Base-by-base conservation (phyloP, 2,329 filamentous ascomycete species). In the Thielaviopsis ethacetica region DNA sequence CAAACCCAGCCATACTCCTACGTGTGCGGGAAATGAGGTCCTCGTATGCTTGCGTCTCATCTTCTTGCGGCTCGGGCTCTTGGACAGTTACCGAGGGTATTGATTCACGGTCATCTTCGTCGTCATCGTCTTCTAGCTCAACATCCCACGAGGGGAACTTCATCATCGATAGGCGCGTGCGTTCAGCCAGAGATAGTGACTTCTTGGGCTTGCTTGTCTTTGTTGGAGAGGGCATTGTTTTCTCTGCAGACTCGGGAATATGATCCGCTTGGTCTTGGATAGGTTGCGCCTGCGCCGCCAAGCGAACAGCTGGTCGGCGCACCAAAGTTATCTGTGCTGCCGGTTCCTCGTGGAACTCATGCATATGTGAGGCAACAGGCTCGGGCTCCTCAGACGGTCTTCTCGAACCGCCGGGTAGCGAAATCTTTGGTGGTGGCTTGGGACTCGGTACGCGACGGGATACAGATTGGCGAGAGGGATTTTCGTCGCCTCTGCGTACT, bases 101-200 rank as follows among this genome's bases (percentile, higher is more conserved):
- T 63, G 13, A 63, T 64, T 41, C 64, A 38, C 41, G 64, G 51
- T 63, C 63, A 34, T 66, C 66, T 9, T 64, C 62, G 0, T 71
- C 66, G 19, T 74, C 70, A n/a, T 65, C 63, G 13, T 65, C 38
- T 44, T 44, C 63, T 1, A 63, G 58, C 10, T 66, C 63, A 38
- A 67, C 63, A 3, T 62, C 54, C 13, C 34, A 53, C 4, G 59
- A 53, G 2, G 81, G 77, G 53, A 80, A 73, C 2, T 82, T 76
- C 0, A 84, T 81, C 83, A 95, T 91, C 19, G 88, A 90, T 58
- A 89, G 76, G 19, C 86, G 82, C 0, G 91, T 94, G 54, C 90
- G 84, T 66, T 94, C 89, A 3, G 85, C 79, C 0, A 93, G 76
- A 0, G 84, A 83, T 9, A 85, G 70, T 0, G 76, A 77, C 56